These are phyloP conservation scores for Cyclostephanos tholiformis DNA, from an alignment of 108 stramenopile genomes.

Conservation along the genomic window DNA sequence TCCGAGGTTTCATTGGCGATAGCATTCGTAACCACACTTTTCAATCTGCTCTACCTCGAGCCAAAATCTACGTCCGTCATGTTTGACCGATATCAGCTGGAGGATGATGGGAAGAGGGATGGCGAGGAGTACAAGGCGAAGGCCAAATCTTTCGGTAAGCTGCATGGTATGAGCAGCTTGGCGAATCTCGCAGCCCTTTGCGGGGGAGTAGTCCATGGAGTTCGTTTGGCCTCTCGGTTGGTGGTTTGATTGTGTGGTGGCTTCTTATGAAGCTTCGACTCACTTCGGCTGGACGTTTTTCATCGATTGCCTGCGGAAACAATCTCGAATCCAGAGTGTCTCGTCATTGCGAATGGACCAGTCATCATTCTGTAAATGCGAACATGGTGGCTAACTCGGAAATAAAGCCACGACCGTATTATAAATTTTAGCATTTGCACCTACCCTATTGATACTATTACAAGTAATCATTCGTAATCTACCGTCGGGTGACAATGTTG, in stretches of 20 bases:
- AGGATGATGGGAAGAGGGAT: slow-evolving; percentile 11
- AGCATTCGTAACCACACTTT: slow-evolving; percentile 55
- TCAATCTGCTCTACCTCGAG: slow-evolving; percentile 76
- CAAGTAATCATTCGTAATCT: too few relatives aligned
- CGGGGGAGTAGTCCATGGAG: slow-evolving; percentile 63
- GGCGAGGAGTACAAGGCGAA: slow-evolving; percentile 63
- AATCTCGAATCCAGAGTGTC: too few relatives aligned
- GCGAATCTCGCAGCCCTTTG: slow-evolving; percentile 68
- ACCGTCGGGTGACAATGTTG: too few relatives aligned
- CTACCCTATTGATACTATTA: too few relatives aligned
- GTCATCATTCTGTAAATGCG: too few relatives aligned
- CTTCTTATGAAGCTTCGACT: too few relatives aligned
- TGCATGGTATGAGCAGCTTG: slow-evolving; percentile 78
- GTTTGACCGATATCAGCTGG: slow-evolving; percentile 57
- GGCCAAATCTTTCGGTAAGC: slow-evolving; percentile 68
- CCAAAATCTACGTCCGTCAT: slow-evolving; percentile 67
- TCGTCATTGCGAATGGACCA: too few relatives aligned
- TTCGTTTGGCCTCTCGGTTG: slow-evolving; percentile 49
- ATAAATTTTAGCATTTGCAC: too few relatives aligned
- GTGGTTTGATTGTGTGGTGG: slow-evolving; percentile 10
- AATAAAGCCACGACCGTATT: too few relatives aligned
- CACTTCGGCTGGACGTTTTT: neutral
- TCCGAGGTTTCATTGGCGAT: slow-evolving; percentile 55
- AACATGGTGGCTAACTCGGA: too few relatives aligned
- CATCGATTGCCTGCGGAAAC: too few relatives aligned